phyloP scores from a whole-genome alignment of 2,329 filamentous ascomycete species.

The Exserohilum rostratum region DNA sequence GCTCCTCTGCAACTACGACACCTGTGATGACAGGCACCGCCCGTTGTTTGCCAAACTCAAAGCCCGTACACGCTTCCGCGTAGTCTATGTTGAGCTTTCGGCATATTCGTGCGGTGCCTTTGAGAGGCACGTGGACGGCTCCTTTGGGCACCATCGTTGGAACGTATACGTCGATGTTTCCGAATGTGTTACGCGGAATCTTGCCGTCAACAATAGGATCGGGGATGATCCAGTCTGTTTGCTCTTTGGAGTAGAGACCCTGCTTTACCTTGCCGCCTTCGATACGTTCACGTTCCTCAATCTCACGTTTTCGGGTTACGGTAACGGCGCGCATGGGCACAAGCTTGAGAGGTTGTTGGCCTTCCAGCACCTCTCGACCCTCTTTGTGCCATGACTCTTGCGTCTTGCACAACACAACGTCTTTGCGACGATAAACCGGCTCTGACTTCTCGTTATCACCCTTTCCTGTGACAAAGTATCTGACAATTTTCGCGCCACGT shows the following conservation, averaged over 20 bases:
- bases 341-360: conserved; percentile 78
- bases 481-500: conserved; percentile 70
- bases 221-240: conserved; percentile 96
- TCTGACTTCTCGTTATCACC: conserved; percentile 75
- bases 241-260: conserved; percentile 79
- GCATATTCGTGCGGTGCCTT: conserved; percentile 79
- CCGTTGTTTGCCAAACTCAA: conserved; percentile 94
- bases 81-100: conserved; percentile 84
- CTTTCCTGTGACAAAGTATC: conserved; percentile 77
- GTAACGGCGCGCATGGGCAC: conserved; percentile 93
- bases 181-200: conserved; percentile 93
- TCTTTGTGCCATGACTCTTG: conserved; percentile 98
- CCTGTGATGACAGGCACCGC: conserved; percentile 91
- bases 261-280: conserved; percentile 84
- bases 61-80: conserved; percentile 92
- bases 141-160: conserved; percentile 90
- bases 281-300: conserved; percentile 80
- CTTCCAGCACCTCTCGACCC: conserved; percentile 74
- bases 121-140: conserved; percentile 81
- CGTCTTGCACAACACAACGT: conserved; percentile 85
- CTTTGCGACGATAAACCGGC: conserved; percentile 77
- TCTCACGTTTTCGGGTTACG: conserved; percentile 81
- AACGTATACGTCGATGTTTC: conserved; percentile 95
- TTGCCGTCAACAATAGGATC: conserved; percentile 80
- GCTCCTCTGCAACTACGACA: conserved; percentile 83